Evolutionary conservation across 2,329 filamentous ascomycete species (phyloP), one percentile per base, ranked within the genome.

Genomic region (Exophiala oligosperma): DNA sequence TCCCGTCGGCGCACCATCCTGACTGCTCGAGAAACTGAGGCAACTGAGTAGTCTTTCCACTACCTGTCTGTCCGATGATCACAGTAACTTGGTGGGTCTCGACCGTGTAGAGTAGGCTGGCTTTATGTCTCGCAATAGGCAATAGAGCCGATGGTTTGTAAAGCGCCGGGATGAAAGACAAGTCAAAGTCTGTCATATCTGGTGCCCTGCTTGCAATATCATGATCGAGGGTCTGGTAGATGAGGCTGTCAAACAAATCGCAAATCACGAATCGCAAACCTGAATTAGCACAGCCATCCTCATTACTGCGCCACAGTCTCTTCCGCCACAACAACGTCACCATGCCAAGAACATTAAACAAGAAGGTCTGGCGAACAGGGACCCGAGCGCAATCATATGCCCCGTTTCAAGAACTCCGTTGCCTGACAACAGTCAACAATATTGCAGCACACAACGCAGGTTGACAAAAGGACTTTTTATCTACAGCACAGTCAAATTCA

Each of bases 1-100:
- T 95, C 21, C 90, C 91, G 70, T 92, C 84, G 28, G 82, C 80
- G 70, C 91, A 93, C 92, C 93, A 97, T 74, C 93, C 93, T 68
- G 89, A 90, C 67, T 90, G 81, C 57, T 96, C 87, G 11, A 97
- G 82, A 68, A 89, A 97, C 67, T 97, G 93, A 1, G 94, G 94
- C 44, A 97, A 88, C 71, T 97, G 94, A 0, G 94, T 97, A 1
- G 92, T 96, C 75, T 97, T 97, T 43, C 93, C 92, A 24, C 90
- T 96, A 3, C 94, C 94, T 1, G 94, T 97, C 71, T 97, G 92
- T 7, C 93, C 94, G 54, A 97, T 86, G 11, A 97, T 85, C 51
- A 97, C 91, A 0, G 90, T 93, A 57, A 97, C 88, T 0, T 90
- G 88, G 63, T 85, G 85, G 6, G 85, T 92, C 72, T 97, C 93